Conservation (phyloP, 208 protist genomes). For the Acanthamoeba castellanii region DNA sequence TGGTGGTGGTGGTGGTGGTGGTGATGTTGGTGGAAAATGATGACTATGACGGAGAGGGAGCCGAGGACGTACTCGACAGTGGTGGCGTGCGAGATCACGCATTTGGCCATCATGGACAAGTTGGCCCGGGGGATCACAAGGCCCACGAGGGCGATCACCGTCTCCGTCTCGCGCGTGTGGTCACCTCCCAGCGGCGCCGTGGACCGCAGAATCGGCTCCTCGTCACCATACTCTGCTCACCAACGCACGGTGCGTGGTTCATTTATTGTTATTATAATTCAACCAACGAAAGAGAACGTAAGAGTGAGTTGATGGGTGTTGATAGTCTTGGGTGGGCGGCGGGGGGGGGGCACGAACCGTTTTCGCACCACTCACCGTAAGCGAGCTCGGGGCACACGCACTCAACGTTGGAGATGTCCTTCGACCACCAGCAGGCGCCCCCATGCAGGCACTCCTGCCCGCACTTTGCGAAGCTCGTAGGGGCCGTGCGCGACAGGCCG, state of each 20-base stretch:
- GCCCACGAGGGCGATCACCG: not conserved
- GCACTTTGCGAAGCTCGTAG: not conserved
- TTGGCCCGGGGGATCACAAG: not conserved
- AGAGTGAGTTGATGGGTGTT: too few relatives aligned
- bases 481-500: not conserved
- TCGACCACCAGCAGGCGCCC: constrained; percentile 3
- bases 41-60: too few relatives aligned
- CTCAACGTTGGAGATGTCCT: not conserved
- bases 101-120: not conserved
- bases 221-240: not conserved
- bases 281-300: too few relatives aligned
- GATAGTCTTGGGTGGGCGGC: too few relatives aligned
- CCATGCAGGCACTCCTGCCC: not conserved
- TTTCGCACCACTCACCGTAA: not conserved
- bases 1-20: too few relatives aligned
- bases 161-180: not conserved
- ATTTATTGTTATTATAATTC: too few relatives aligned
- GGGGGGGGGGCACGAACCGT: not conserved
- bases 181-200: not conserved
- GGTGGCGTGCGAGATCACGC: too few relatives aligned
- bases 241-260: too few relatives aligned
- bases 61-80: too few relatives aligned
- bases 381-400: not conserved
- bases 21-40: too few relatives aligned
- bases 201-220: not conserved